Evolutionary conservation across 1,139 yeast species (phyloP).

Genomic region (Protomyces lactucae-debilis): DNA sequence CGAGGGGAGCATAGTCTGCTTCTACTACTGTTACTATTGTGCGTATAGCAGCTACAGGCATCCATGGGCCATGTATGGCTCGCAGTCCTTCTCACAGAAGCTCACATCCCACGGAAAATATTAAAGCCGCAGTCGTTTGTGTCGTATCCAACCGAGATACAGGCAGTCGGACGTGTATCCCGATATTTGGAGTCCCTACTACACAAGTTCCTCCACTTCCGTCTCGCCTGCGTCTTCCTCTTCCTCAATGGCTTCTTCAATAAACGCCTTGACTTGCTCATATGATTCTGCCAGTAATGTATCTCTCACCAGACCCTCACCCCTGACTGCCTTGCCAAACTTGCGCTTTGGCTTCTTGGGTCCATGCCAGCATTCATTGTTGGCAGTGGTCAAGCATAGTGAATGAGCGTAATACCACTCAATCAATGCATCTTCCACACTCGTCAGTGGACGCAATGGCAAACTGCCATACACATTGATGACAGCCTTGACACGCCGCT

Average conservation of each 20-base stretch:
- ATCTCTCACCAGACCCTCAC: background rate
- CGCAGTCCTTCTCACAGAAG: too few relatives aligned
- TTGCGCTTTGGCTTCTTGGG: conserved; percentile 21
- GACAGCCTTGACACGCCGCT: conserved; percentile 18
- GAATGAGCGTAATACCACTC: conserved; percentile 26
- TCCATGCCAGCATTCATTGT: conserved; percentile 3
- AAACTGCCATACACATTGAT: conserved; percentile 17
- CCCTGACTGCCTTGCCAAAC: conserved; percentile 9
- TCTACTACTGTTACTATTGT: too few relatives aligned
- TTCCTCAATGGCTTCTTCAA: conserved; percentile 16
- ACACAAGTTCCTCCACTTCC: background rate
- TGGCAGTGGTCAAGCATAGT: conserved; percentile 1
- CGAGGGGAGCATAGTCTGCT: too few relatives aligned
- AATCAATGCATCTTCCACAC: conserved; percentile 16
- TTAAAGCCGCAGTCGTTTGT: too few relatives aligned
- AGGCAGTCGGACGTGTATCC: background rate
- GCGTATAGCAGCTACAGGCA: too few relatives aligned
- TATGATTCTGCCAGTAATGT: background rate
- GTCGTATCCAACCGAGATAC: too few relatives aligned
- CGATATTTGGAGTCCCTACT: background rate
- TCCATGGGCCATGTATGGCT: too few relatives aligned
- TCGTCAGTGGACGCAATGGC: conserved; percentile 12
- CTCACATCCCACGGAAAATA: too few relatives aligned
- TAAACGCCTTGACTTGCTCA: conserved; percentile 3
- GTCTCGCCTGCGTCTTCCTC: background rate